Evolutionary conservation across 805 yeast genomes (phyloP).

Genomic region (Kuraishia molischiana): DNA sequence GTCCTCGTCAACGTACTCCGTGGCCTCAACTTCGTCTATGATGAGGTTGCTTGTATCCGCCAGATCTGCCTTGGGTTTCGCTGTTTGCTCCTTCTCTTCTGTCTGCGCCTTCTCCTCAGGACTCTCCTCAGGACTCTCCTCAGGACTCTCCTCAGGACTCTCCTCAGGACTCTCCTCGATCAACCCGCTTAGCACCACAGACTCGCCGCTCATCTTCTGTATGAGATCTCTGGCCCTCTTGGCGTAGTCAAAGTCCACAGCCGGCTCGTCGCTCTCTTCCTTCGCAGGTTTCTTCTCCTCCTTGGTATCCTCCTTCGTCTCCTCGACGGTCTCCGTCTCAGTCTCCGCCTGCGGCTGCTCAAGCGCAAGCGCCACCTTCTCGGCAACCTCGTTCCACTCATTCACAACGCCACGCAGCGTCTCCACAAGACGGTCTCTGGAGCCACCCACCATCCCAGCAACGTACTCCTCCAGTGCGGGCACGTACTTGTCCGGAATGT

Average conservation of each 20-base stretch:
- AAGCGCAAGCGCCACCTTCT: constrained; percentile 2
- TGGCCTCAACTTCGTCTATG: constrained; percentile 33
- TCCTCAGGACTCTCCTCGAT: constrained; percentile 7
- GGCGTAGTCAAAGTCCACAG: constrained; percentile 28
- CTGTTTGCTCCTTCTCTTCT: constrained; percentile 5
- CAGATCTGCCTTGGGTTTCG: constrained; percentile 1
- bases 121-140: constrained; percentile 7
- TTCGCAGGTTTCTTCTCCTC: constrained; percentile 4
- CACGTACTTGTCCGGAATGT: constrained; percentile 44
- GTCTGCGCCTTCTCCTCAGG: constrained; percentile 5
- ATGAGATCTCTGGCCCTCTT: constrained; percentile 28
- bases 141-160: constrained; percentile 7
- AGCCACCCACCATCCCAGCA: constrained; percentile 60
- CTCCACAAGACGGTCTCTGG: constrained; percentile 44
- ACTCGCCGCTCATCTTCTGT: constrained; percentile 24
- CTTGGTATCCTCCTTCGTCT: constrained; percentile 7
- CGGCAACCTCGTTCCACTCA: constrained; percentile 46
- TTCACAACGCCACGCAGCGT: constrained; percentile 36
- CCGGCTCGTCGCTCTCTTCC: constrained; percentile 9
- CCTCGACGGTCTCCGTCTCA: constrained; percentile 10
- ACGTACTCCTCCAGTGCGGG: constrained; percentile 40
- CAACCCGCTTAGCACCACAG: constrained; percentile 21
- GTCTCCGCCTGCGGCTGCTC: constrained; percentile 5
- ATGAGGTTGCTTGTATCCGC: constrained; percentile 18
- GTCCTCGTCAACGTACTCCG: constrained; percentile 19